These are phyloP conservation scores for Ophiocytium majus DNA, from an alignment of 352 stramenopile species.

Conservation along the genomic window DNA sequence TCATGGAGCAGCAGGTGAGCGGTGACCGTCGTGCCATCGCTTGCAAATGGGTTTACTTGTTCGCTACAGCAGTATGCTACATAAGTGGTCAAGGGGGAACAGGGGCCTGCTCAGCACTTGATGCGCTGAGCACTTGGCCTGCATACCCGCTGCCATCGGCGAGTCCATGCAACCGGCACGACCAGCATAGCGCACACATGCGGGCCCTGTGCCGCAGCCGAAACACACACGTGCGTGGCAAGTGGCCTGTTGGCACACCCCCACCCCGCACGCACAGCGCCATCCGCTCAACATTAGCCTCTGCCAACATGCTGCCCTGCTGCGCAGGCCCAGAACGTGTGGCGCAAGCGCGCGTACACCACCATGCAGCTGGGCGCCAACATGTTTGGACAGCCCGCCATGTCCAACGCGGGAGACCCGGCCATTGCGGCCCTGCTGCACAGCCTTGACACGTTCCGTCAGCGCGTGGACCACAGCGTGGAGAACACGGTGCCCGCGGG, in stretches of 20 bases:
- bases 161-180: no score
- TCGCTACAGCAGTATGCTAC: background rate
- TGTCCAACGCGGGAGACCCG: slow-evolving; percentile 20
- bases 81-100: background rate
- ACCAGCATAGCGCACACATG: no score
- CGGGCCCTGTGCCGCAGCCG: no score
- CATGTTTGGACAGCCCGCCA: slow-evolving; percentile 62
- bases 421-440: slow-evolving; percentile 30
- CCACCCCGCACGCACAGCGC: no score
- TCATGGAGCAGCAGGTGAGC: slow-evolving; percentile 86
- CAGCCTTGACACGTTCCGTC: slow-evolving; percentile 76
- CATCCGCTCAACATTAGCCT: no score
- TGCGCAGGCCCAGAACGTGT: slow-evolving; percentile 80
- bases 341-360: slow-evolving; percentile 84
- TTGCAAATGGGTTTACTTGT: background rate
- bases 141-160: no score
- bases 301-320: no score
- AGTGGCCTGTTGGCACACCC: no score
- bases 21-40: slow-evolving; percentile 47
- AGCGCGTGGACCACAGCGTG: slow-evolving; percentile 80
- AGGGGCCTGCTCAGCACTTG: no score
- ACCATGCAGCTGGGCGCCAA: slow-evolving; percentile 65
- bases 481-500: slow-evolving; percentile 50
- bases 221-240: no score
- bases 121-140: no score